A percentile compares a stretch with the other conserved stretches of the same genome.
Conservation (phyloP, 495 filamentous ascomycete genomes). For the Penicillium pulvis region DNA sequence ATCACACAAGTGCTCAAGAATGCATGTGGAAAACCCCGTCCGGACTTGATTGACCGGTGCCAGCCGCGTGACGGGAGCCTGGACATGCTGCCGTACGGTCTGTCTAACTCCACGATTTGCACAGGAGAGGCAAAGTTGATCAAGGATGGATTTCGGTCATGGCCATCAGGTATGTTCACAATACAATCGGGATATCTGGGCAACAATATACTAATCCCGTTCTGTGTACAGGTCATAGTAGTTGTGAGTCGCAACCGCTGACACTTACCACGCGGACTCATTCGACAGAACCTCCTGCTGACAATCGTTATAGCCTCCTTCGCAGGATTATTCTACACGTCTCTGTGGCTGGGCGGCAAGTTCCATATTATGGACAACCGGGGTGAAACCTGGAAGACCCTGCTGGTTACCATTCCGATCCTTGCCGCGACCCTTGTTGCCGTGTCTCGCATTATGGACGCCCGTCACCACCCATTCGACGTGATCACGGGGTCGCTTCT, state of each 20-base stretch:
- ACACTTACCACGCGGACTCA: not conserved
- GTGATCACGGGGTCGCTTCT: slow-evolving; percentile 77
- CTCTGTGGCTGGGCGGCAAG: slow-evolving; percentile 59
- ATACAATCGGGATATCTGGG: not conserved
- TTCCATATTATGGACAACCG: slow-evolving; percentile 64
- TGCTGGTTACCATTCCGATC: slow-evolving; percentile 64
- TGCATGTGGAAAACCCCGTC: slow-evolving; percentile 80
- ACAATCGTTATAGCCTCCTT: slow-evolving; percentile 54
- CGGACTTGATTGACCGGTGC: slow-evolving; percentile 76
- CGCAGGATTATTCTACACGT: slow-evolving; percentile 79
- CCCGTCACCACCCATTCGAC: slow-evolving; percentile 86
- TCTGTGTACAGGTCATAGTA: slow-evolving; percentile 51
- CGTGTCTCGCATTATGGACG: slow-evolving; percentile 68
- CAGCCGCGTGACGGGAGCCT: slow-evolving; percentile 47
- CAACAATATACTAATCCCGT: slow-evolving; percentile 17
- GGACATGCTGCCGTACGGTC: slow-evolving; percentile 45
- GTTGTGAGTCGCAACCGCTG: slow-evolving; percentile 42
- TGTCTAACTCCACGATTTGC: slow-evolving; percentile 71
- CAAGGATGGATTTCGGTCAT: slow-evolving; percentile 85
- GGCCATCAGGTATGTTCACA: slow-evolving; percentile 62
- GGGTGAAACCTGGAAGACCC: slow-evolving; percentile 72
- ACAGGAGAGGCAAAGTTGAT: slow-evolving; percentile 62
- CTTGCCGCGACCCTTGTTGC: slow-evolving; percentile 58
- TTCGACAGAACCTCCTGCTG: slow-evolving; percentile 7
- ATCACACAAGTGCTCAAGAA: slow-evolving; percentile 86